Evolutionary conservation across 176 grass and related monocot genomes (phyloP).

Genomic region (Dendrocalamus sinicus): DNA sequence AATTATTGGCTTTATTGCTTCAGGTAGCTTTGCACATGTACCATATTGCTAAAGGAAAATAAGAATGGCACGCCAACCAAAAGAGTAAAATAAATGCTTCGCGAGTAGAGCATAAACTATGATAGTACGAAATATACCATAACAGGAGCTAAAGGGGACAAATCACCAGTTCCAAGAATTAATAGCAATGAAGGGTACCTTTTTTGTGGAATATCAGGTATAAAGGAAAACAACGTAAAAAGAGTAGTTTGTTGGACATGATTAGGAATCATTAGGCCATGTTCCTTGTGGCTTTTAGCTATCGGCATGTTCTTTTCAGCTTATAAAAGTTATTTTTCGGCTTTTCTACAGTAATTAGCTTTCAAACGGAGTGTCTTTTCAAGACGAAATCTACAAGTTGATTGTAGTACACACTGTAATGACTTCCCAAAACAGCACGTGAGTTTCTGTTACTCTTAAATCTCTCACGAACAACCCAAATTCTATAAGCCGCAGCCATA

Average conservation of each 20-base stretch:
- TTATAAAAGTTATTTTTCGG: too few relatives aligned
- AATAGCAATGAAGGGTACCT: neutral
- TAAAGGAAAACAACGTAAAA: neutral
- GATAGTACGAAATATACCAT: neutral
- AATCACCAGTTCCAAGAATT: neutral
- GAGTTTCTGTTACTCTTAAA: too few relatives aligned
- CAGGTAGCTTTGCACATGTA: constrained; percentile 6
- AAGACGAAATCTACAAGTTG: too few relatives aligned
- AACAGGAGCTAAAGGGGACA: neutral
- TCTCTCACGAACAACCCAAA: too few relatives aligned
- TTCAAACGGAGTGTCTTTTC: too few relatives aligned
- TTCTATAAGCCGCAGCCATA: too few relatives aligned
- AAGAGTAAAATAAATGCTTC: neutral
- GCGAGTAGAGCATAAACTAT: neutral
- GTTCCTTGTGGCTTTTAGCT: too few relatives aligned
- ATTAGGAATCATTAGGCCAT: neutral
- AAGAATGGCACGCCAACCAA: neutral
- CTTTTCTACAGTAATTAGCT: too few relatives aligned
- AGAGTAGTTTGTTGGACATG: neutral
- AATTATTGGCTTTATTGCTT: constrained; percentile 6
- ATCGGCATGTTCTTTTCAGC: too few relatives aligned
- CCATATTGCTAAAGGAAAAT: neutral
- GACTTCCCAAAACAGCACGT: too few relatives aligned
- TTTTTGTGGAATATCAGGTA: constrained; percentile 7
- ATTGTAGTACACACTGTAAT: too few relatives aligned